Percentiles rank a stretch among this genome's conserved stretches.
Evolutionary conservation across 345 rosid species (phyloP).

Genomic region (Syzygium jambos): DNA sequence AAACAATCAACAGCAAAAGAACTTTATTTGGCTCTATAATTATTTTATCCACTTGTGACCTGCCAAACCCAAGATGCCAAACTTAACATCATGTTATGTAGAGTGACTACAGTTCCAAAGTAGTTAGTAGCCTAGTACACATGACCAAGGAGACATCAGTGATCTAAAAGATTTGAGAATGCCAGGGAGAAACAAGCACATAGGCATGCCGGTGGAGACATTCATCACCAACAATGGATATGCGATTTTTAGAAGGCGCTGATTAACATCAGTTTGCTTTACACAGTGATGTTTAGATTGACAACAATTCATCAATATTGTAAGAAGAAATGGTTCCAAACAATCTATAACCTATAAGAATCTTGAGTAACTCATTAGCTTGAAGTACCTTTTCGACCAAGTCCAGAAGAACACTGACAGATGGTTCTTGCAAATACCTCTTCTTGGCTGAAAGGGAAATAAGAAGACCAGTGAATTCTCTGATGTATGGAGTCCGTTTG

Average conservation of each 20-base stretch:
- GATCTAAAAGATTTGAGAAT: not conserved
- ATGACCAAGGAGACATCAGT: not conserved
- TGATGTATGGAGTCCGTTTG: slow-evolving; percentile 39
- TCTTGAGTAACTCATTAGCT: not conserved
- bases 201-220: not conserved
- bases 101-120: not conserved
- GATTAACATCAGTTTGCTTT: not conserved
- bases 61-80: not conserved
- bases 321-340: not conserved
- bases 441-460: slow-evolving; percentile 68
- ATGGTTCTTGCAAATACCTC: slow-evolving; percentile 90
- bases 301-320: not conserved
- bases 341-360: not conserved
- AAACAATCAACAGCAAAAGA: not conserved
- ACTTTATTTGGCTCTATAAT: not conserved
- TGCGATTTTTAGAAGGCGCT: not conserved
- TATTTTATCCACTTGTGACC: not conserved
- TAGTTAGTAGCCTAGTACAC: not conserved
- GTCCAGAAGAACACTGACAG: slow-evolving; percentile 57
- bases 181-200: not conserved
- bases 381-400: slow-evolving; percentile 62
- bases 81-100: not conserved
- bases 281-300: not conserved
- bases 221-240: not conserved
- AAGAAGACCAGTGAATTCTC: slow-evolving; percentile 52